Percentiles rank a stretch among this genome's conserved stretches.
Conservation (phyloP, 805 yeast species). For the Myxozyma udenii region DNA sequence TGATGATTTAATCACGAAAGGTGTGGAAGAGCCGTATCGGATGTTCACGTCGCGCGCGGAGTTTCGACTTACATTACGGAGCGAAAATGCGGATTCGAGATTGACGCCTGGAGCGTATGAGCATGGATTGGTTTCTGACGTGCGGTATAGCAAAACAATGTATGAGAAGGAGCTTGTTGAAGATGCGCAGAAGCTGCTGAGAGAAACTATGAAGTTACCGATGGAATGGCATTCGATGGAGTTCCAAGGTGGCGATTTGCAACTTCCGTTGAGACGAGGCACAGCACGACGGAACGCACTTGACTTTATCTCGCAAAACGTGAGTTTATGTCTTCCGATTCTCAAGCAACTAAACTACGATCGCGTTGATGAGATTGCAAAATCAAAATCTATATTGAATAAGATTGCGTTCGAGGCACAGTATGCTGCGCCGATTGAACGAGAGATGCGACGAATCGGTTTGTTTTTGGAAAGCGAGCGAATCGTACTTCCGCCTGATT, state of each 20-base stretch:
- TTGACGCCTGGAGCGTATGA: constrained; percentile 66
- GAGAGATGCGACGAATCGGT: constrained; percentile 65
- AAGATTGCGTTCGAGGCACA: constrained; percentile 75
- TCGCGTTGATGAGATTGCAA: constrained; percentile 40
- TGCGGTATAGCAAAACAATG: constrained; percentile 51
- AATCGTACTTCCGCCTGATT: constrained; percentile 63
- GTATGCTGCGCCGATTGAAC: constrained; percentile 73
- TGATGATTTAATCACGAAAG: constrained; percentile 91
- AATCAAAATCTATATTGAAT: constrained; percentile 49
- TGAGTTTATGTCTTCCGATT: constrained; percentile 33
- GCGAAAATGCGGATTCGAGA: constrained; percentile 91
- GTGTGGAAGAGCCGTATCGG: constrained; percentile 94
- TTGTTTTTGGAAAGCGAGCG: constrained; percentile 85
- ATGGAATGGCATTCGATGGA: constrained; percentile 52
- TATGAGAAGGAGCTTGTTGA: constrained; percentile 48
- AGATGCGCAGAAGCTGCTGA: constrained; percentile 47
- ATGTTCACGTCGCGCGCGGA: constrained; percentile 98
- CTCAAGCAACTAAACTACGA: constrained; percentile 40
- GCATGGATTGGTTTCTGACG: constrained; percentile 63
- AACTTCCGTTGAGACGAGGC: constrained; percentile 51
- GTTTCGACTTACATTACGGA: constrained; percentile 81
- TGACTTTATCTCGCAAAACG: constrained; percentile 63
- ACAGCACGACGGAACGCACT: constrained; percentile 60
- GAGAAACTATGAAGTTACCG: constrained; percentile 49
- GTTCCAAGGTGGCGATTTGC: constrained; percentile 32